Base-by-base conservation (phyloP, 768 basidiomycete species). In the Termitomyces sp. region DNA sequence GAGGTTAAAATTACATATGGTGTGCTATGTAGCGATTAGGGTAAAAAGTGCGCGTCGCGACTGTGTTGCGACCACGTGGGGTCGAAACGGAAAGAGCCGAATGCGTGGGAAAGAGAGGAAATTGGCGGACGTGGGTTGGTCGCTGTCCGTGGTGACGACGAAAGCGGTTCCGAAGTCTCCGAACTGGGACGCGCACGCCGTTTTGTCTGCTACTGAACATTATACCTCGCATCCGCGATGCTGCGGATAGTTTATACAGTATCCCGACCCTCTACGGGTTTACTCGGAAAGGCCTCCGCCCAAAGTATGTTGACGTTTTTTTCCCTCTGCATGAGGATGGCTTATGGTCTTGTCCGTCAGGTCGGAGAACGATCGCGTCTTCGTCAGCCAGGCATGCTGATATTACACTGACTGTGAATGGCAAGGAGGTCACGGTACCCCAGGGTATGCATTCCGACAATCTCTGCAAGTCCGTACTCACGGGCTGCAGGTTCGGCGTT, bases 341-440 rank as follows among this genome's bases (percentile, higher is more conserved):
- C 49, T 50, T 2, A 50, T 50, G 32, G 1, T 32, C 6, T 20
- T 20, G 4, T 12, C 14, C 25, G 15, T 10, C 55, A 89, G 89
- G 80, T 69, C 81, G 81, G 63, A 80, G 88, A 62, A 78, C 81
- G 38, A 82, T 92, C 71, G 77, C 87, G 11, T 88, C 91, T 43
- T 83, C 88, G 1, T 82, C 89, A 17, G 73, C 81, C 60, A 80
- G 84, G 60, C 82, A 81, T 68, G 89, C 89, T 49, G 91, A 94
- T 66, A 89, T 98, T 67, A 96, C 94, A 37, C 78, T 98, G 36
- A 96, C 95, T 1, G 89, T 98, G 46, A 96, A 99, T 74, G 96
- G 96, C 65, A 97, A 96, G 76, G 91, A 95, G 78, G 95, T 99
- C 25, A 95, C 94, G 2, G 95, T 99, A 42, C 94, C 94, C 32